Conservation (phyloP, 2,329 filamentous ascomycete species). For the Paraconiothyrium brasiliense region DNA sequence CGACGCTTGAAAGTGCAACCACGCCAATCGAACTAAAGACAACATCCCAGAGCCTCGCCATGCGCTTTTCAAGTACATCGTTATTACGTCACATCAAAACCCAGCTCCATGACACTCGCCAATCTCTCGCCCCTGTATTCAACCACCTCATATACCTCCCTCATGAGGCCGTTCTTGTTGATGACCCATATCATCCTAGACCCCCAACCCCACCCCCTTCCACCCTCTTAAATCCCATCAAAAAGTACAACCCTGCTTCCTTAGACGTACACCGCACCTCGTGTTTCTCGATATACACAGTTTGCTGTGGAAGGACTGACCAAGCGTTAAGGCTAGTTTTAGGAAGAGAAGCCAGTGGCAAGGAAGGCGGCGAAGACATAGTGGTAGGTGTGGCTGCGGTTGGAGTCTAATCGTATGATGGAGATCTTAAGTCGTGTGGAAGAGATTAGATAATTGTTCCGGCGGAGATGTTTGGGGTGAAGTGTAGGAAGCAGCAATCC, state of each 20-base stretch:
- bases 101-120: no score
- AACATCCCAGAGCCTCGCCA: not conserved
- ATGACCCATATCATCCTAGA: conserved; percentile 21
- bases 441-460: not conserved
- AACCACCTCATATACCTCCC: no score
- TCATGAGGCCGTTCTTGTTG: no score
- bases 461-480: not conserved
- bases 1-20: not conserved
- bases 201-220: conserved; percentile 23
- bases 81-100: no score
- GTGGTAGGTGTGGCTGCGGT: not conserved
- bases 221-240: conserved; percentile 34
- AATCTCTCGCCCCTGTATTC: no score
- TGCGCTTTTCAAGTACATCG: no score
- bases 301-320: no score
- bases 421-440: not conserved
- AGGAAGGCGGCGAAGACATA: not conserved
- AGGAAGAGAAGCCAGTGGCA: no score
- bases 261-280: conserved; percentile 22
- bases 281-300: conserved; percentile 20
- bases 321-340: no score
- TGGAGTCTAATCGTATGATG: not conserved
- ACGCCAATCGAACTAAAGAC: not conserved
- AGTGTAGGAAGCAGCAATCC: not conserved
- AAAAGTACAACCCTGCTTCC: conserved; percentile 38